Percentiles rank a stretch among this genome's conserved stretches.
phyloP scores from a whole-genome alignment of 345 rosid species.

The Brassica nigra region DNA sequence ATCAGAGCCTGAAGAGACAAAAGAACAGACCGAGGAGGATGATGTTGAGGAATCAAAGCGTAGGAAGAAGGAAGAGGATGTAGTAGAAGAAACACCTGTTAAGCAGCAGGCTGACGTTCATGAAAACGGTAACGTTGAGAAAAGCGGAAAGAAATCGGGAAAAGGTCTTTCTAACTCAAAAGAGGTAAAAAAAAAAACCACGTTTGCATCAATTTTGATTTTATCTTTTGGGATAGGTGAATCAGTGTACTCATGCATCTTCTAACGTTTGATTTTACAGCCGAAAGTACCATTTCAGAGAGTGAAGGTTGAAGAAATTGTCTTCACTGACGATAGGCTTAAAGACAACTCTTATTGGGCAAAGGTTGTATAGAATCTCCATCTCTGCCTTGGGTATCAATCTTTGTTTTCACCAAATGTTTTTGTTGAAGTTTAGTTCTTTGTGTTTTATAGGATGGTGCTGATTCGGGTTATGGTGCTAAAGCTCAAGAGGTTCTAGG shows the following conservation, averaged over 20 bases:
- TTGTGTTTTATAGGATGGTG: constrained; percentile 69
- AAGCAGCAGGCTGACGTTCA: constrained; percentile 35
- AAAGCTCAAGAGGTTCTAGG: constrained; percentile 94
- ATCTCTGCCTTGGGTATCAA: not conserved
- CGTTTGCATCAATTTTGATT: not conserved
- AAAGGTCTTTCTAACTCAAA: constrained; percentile 60
- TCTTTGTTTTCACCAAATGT: not conserved
- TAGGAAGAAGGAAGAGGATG: constrained; percentile 50
- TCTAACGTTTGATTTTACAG: constrained; percentile 40
- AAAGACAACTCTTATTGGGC: constrained; percentile 95
- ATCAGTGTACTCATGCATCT: constrained; percentile 11
- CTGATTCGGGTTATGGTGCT: constrained; percentile 87
- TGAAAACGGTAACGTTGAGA: constrained; percentile 45
- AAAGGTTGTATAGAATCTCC: constrained; percentile 52
- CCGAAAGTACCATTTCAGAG: constrained; percentile 84
- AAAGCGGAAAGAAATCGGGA: constrained; percentile 41
- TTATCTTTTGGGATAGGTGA: not conserved
- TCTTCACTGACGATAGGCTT: constrained; percentile 67
- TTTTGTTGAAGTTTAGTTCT: constrained; percentile 12
- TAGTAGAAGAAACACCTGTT: constrained; percentile 46
- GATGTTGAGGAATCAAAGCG: constrained; percentile 56
- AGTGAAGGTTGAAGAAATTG: constrained; percentile 73
- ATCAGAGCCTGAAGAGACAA: constrained; percentile 51
- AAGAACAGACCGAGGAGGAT: constrained; percentile 25
- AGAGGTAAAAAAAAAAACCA: constrained; percentile 46